A percentile compares a stretch with the other conserved stretches of the same genome.
phyloP scores from a whole-genome alignment of 139 green algal species.

The Coelastrella sp. region DNA sequence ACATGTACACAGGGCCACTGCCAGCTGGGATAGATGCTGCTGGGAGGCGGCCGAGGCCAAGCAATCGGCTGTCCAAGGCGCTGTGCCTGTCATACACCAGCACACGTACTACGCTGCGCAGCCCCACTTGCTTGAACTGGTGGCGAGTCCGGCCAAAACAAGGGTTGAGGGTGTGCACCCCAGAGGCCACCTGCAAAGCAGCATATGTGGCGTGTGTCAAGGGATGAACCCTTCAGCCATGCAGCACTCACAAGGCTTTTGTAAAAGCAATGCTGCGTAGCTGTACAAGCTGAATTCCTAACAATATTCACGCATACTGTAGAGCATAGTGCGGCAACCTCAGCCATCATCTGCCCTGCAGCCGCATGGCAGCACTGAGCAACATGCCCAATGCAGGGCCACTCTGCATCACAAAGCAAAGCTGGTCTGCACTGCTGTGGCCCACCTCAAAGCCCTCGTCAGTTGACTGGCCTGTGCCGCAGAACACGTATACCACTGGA shows the following conservation, averaged over 20 bases:
- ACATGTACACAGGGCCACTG: conserved; percentile 80
- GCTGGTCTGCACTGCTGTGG: neutral
- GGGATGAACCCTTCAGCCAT: too few species aligned
- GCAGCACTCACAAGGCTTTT: too few species aligned
- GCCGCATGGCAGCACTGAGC: too few species aligned
- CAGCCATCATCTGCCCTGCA: too few species aligned
- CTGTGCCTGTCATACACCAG: conserved; percentile 40
- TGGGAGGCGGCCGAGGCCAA: conserved; percentile 42
- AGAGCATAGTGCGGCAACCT: too few species aligned
- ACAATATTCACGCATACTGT: too few species aligned
- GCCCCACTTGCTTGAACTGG: conserved; percentile 57
- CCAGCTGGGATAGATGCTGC: conserved; percentile 53
- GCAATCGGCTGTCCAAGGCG: conserved; percentile 29
- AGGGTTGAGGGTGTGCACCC: conserved; percentile 47
- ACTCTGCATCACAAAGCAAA: too few species aligned
- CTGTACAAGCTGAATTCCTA: too few species aligned
- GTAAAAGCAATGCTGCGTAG: too few species aligned
- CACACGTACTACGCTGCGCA: conserved; percentile 51
- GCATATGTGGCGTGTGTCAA: too few species aligned
- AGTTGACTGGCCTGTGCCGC: neutral
- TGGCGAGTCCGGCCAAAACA: conserved; percentile 51
- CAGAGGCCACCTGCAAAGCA: conserved; percentile 25
- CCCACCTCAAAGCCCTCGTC: conserved; percentile 38
- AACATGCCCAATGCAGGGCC: too few species aligned
- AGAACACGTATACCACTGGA: conserved; percentile 46